Conservation (phyloP, 768 basidiomycete species). For the Lentinus brumalis region DNA sequence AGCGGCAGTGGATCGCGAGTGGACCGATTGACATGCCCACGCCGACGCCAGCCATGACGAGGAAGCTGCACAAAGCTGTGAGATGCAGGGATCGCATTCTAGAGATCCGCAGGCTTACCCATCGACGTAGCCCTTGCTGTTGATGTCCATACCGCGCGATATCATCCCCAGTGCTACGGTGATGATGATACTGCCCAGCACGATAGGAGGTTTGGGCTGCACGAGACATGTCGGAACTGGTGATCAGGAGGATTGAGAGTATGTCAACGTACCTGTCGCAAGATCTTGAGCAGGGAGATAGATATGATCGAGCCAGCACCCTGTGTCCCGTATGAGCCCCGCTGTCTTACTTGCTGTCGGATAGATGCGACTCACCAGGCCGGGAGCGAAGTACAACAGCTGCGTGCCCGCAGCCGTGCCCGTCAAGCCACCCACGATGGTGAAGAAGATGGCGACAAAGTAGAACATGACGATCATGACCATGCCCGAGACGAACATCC, state of each 20-base stretch:
- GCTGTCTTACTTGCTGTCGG: conserved; percentile 21
- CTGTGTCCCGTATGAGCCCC: too few relatives aligned
- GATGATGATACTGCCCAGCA: conserved; percentile 40
- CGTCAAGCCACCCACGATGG: conserved; percentile 43
- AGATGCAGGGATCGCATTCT: background rate
- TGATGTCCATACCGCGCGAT: conserved; percentile 41
- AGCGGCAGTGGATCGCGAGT: conserved; percentile 46
- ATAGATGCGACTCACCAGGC: conserved; percentile 37
- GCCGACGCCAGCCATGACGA: conserved; percentile 47
- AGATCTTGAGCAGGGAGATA: conserved; percentile 35
- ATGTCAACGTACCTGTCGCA: conserved; percentile 37
- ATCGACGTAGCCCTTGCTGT: conserved; percentile 42
- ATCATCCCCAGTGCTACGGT: conserved; percentile 47
- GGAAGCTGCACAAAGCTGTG: conserved; percentile 34
- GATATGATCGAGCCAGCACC: conserved; percentile 40
- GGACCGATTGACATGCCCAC: conserved; percentile 45
- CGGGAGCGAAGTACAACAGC: conserved; percentile 54
- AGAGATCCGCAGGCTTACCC: conserved; percentile 12
- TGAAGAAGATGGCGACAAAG: conserved; percentile 55
- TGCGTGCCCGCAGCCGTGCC: conserved; percentile 47
- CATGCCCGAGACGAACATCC: conserved; percentile 45
- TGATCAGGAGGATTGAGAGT: background rate
- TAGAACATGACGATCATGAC: conserved; percentile 57
- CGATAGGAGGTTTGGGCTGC: conserved; percentile 45
- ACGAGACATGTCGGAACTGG: background rate